phyloP scores from a whole-genome alignment of 768 basidiomycete species.

The Trametes cingulata region DNA sequence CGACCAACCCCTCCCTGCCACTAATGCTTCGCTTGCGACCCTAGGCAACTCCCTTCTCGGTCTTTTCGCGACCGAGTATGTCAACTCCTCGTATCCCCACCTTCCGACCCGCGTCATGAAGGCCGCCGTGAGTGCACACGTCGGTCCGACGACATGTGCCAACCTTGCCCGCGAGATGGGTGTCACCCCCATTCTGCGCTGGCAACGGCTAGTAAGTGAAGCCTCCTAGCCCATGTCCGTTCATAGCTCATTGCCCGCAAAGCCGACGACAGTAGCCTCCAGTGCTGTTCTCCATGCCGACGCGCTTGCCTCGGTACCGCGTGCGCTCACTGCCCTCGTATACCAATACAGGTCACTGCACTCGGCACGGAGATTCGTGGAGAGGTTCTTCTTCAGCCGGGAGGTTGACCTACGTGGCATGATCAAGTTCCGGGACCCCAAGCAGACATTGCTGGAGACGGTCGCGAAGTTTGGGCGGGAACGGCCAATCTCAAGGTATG shows the following conservation, averaged over 20 bases:
- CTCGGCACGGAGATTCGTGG: slow-evolving; percentile 85
- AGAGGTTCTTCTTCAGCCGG: slow-evolving; percentile 85
- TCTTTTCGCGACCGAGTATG: slow-evolving; percentile 83
- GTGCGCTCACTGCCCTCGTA: slow-evolving; percentile 84
- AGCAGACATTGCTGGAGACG: slow-evolving; percentile 72
- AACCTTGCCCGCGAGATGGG: slow-evolving; percentile 87
- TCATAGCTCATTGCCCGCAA: neutral
- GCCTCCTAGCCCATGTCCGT: neutral
- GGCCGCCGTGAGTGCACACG: slow-evolving; percentile 89
- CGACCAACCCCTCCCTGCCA: slow-evolving; percentile 50
- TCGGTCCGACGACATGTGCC: slow-evolving; percentile 82
- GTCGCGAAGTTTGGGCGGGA: slow-evolving; percentile 69
- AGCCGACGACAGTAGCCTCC: slow-evolving; percentile 47
- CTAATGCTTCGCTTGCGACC: slow-evolving; percentile 74
- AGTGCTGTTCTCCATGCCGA: slow-evolving; percentile 73
- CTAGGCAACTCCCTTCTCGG: slow-evolving; percentile 90
- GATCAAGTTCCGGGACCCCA: slow-evolving; percentile 83
- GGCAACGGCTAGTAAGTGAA: slow-evolving; percentile 71
- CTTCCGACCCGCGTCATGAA: slow-evolving; percentile 91
- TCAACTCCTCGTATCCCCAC: slow-evolving; percentile 81
- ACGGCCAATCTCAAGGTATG: slow-evolving; percentile 68
- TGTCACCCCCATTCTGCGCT: slow-evolving; percentile 72
- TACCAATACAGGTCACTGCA: slow-evolving; percentile 85
- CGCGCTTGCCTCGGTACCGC: slow-evolving; percentile 84
- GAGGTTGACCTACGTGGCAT: slow-evolving; percentile 77